A percentile compares a stretch with the other conserved stretches of the same genome.
These are phyloP conservation scores for Hymenoscyphus fraxineus DNA, from an alignment of 2,329 filamentous ascomycete genomes.

Conservation along the genomic window DNA sequence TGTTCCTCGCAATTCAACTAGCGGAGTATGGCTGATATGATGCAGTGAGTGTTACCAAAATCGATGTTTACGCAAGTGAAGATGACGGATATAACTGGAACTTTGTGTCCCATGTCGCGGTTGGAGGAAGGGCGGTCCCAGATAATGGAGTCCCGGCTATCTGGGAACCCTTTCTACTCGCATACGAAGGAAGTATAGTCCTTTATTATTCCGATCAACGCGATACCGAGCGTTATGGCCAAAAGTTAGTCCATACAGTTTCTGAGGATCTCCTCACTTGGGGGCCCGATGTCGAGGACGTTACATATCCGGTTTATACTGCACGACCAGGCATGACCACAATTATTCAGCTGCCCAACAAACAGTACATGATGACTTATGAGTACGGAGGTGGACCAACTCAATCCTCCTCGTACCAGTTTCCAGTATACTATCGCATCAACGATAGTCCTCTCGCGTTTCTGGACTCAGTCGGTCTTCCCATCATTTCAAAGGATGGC, in stretches of 20 bases:
- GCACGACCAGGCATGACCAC: slow-evolving; percentile 67
- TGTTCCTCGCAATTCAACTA: no score
- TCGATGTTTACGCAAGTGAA: slow-evolving; percentile 64
- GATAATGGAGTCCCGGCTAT: slow-evolving; percentile 62
- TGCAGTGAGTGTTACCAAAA: slow-evolving; percentile 54
- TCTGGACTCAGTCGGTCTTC: slow-evolving; percentile 23
- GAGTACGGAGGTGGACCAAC: slow-evolving; percentile 40
- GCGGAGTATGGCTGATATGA: no score
- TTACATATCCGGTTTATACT: slow-evolving; percentile 57
- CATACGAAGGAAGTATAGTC: slow-evolving; percentile 56
- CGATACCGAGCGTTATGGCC: slow-evolving; percentile 56
- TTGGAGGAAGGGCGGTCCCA: slow-evolving; percentile 55
- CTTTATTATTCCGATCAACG: slow-evolving; percentile 71
- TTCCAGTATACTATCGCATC: slow-evolving; percentile 35
- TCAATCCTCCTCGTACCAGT: slow-evolving; percentile 22
- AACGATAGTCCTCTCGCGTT: slow-evolving; percentile 31
- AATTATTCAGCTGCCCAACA: slow-evolving; percentile 51
- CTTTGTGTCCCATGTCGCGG: slow-evolving; percentile 63
- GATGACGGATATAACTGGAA: slow-evolving; percentile 61
- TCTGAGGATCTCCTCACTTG: slow-evolving; percentile 58
- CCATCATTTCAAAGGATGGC: slow-evolving; percentile 27
- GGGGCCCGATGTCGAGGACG: slow-evolving; percentile 58
- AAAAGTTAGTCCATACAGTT: slow-evolving; percentile 58
- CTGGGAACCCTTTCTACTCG: slow-evolving; percentile 68
- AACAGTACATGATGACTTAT: slow-evolving; percentile 59